phyloP scores from a whole-genome alignment of 768 basidiomycete species.

The Tylopilus balloui region DNA sequence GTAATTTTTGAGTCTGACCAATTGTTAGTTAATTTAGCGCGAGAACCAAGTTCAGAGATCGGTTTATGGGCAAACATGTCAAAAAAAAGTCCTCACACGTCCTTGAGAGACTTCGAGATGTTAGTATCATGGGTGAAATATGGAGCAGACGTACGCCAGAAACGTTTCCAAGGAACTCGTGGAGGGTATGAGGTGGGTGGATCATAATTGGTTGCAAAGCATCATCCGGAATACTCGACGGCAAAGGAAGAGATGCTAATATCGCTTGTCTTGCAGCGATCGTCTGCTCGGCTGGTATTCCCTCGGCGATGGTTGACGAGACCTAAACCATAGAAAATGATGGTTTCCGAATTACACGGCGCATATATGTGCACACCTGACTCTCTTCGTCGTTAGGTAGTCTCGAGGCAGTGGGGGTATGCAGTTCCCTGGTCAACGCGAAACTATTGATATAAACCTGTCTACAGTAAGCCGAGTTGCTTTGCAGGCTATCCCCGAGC shows the following conservation, averaged over 20 bases:
- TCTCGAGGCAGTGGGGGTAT: neutral
- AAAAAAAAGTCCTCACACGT: conserved; percentile 41
- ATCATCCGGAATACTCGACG: conserved; percentile 58
- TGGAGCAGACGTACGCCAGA: conserved; percentile 45
- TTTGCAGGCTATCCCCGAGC: conserved; percentile 21
- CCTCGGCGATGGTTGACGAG: neutral
- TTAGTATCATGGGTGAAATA: conserved; percentile 1
- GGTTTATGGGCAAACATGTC: neutral
- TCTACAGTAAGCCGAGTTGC: conserved; percentile 26
- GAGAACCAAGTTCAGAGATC: neutral
- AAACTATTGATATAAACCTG: conserved; percentile 12
- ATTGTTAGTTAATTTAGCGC: neutral
- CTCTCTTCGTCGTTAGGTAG: neutral
- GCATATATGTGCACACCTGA: conserved; percentile 23
- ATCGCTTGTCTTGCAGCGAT: conserved; percentile 52
- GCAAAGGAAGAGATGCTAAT: conserved; percentile 59
- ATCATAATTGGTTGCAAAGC: conserved; percentile 65
- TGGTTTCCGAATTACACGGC: neutral
- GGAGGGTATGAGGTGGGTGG: conserved; percentile 57
- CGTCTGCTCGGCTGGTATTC: conserved; percentile 33
- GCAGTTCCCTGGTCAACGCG: conserved; percentile 1
- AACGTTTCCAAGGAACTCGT: conserved; percentile 61
- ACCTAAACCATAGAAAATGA: conserved; percentile 3
- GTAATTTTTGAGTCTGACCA: conserved; percentile 56
- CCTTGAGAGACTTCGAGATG: conserved; percentile 47